Conservation (phyloP, 2,329 filamentous ascomycete genomes). For the Diaporthe aspalathi region DNA sequence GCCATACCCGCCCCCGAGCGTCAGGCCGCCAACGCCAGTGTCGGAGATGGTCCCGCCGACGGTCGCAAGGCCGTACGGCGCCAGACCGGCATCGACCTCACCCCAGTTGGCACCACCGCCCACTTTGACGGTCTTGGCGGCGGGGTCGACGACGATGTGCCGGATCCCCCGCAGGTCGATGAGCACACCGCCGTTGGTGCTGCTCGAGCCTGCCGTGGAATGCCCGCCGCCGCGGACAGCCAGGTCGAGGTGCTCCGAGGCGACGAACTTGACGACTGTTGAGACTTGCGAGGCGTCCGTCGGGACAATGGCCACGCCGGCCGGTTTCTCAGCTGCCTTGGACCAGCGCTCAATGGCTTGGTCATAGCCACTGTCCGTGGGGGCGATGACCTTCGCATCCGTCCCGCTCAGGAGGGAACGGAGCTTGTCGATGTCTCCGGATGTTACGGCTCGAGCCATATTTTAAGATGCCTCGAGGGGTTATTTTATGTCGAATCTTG, state of each 20-base stretch:
- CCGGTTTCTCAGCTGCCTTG: conserved; percentile 1
- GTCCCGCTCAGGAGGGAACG: background rate
- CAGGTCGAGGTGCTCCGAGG: background rate
- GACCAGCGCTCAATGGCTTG: conserved; percentile 7
- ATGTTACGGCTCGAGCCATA: background rate
- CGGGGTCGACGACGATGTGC: background rate
- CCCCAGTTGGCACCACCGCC: conserved; percentile 12
- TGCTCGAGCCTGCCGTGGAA: conserved; percentile 5
- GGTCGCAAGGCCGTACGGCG: background rate
- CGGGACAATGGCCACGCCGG: background rate
- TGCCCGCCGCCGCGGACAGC: conserved; percentile 9
- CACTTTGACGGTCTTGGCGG: background rate
- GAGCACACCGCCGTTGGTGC: conserved; percentile 1
- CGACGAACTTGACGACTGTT: conserved; percentile 1
- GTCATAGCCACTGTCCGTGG: background rate
- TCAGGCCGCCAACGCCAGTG: background rate
- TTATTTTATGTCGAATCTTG: background rate
- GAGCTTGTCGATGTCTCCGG: conserved; percentile 4
- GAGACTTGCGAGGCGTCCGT: background rate
- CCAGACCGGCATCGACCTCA: conserved; percentile 1
- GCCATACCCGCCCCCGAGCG: conserved; percentile 22
- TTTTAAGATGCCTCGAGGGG: background rate
- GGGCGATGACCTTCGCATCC: background rate
- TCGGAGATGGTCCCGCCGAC: conserved; percentile 1
- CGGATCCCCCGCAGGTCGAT: conserved; percentile 2